Percentiles rank a stretch among this genome's conserved stretches.
phyloP scores from a whole-genome alignment of 148 eudicot genomes.

The Polygonum aviculare region DNA sequence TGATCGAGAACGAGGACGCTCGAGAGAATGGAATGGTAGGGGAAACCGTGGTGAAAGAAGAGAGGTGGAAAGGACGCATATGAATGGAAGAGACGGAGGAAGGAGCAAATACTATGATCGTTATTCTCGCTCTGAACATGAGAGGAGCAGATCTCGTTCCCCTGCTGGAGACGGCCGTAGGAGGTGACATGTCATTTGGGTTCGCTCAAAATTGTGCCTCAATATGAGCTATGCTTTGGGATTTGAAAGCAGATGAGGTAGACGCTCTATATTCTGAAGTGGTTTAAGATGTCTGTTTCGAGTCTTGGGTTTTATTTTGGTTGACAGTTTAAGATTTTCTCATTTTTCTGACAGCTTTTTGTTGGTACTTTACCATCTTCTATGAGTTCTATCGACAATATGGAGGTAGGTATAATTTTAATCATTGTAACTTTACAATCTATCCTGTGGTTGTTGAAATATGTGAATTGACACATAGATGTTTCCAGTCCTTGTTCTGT shows the following conservation, averaged over 20 bases:
- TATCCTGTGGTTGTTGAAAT: slow-evolving; percentile 13
- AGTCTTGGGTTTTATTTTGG: slow-evolving; percentile 18
- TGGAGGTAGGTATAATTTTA: slow-evolving; percentile 34
- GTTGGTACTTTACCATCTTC: slow-evolving; percentile 32
- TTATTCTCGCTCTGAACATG: slow-evolving; percentile 27
- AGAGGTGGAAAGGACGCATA: slow-evolving; percentile 36
- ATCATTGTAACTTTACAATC: slow-evolving; percentile 2
- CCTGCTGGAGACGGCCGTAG: slow-evolving; percentile 48
- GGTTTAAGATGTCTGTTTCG: slow-evolving; percentile 21
- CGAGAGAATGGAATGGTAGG: slow-evolving; percentile 42
- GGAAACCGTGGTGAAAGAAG: slow-evolving; percentile 45
- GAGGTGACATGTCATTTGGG: slow-evolving; percentile 43
- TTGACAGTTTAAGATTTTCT: slow-evolving; percentile 30
- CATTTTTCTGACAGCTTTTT: slow-evolving; percentile 35
- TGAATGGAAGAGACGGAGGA: slow-evolving; percentile 64
- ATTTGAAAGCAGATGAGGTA: slow-evolving; percentile 38
- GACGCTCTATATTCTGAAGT: slow-evolving; percentile 26
- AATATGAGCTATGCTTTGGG: slow-evolving; percentile 22
- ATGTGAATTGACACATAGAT: slow-evolving; percentile 1
- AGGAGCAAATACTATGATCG: slow-evolving; percentile 54
- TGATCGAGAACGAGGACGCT: slow-evolving; percentile 44
- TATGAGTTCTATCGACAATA: slow-evolving; percentile 29
- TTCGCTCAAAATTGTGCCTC: slow-evolving; percentile 20
- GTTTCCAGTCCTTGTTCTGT: not conserved
- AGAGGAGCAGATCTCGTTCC: slow-evolving; percentile 70